Percentiles rank a stretch among this genome's conserved stretches.
phyloP scores from a whole-genome alignment of 495 filamentous ascomycete species.

The Durotheca rogersii region DNA sequence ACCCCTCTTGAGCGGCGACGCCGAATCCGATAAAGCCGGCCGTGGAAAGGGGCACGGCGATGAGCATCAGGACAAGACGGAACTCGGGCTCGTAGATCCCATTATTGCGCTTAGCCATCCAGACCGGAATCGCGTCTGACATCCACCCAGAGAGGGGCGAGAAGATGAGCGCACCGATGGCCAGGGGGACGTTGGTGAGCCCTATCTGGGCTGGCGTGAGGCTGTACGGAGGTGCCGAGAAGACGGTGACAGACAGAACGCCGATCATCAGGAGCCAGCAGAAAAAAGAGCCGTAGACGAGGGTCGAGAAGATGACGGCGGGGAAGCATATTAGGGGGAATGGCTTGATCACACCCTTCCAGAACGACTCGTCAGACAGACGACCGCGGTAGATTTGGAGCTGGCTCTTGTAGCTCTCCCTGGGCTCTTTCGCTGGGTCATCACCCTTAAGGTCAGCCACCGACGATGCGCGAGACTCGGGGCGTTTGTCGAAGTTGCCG shows the following conservation, averaged over 20 bases:
- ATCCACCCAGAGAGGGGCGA: slow-evolving; percentile 44
- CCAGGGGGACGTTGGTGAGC: slow-evolving; percentile 52
- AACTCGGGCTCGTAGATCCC: slow-evolving; percentile 57
- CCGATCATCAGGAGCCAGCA: slow-evolving; percentile 61
- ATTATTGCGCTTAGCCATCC: slow-evolving; percentile 48
- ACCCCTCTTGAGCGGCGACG: slow-evolving; percentile 6
- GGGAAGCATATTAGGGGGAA: slow-evolving; percentile 45
- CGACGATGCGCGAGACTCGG: slow-evolving; percentile 13
- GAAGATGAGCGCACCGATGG: slow-evolving; percentile 49
- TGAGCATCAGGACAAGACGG: slow-evolving; percentile 51
- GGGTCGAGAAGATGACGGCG: slow-evolving; percentile 43
- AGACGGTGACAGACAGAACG: slow-evolving; percentile 65
- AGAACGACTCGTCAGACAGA: slow-evolving; percentile 24
- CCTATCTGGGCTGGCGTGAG: slow-evolving; percentile 59
- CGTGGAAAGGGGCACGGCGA: slow-evolving; percentile 40
- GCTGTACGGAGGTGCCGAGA: slow-evolving; percentile 64
- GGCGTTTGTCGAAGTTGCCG: slow-evolving; percentile 4
- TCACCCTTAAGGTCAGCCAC: slow-evolving; percentile 19
- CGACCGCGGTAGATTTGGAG: slow-evolving; percentile 34
- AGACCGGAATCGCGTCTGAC: slow-evolving; percentile 50
- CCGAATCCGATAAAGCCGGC: slow-evolving; percentile 43
- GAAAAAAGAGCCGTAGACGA: slow-evolving; percentile 46
- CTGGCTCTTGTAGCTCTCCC: slow-evolving; percentile 32
- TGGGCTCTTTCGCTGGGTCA: slow-evolving; percentile 11
- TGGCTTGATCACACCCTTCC: slow-evolving; percentile 37